phyloP scores from a whole-genome alignment of 2,329 filamentous ascomycete species.

The Periconia sp. region DNA sequence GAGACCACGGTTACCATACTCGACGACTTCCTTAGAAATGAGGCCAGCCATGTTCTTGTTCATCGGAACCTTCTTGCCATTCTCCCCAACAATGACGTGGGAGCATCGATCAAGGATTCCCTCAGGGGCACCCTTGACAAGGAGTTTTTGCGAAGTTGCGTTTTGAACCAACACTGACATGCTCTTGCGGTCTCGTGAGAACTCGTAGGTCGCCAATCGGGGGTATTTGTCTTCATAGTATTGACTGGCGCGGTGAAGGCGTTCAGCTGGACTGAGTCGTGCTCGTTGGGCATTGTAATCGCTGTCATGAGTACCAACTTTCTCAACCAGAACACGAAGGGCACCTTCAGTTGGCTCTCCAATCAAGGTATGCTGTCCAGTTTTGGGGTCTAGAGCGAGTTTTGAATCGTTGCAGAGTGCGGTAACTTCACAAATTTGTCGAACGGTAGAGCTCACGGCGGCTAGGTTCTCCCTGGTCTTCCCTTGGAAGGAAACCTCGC shows the following conservation, averaged over 20 bases:
- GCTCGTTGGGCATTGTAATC: conserved; percentile 60
- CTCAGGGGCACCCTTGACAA: conserved; percentile 97
- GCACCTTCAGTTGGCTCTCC: conserved; percentile 97
- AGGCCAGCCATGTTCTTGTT: conserved; percentile 71
- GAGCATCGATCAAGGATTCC: conserved; percentile 92
- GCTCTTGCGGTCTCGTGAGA: conserved; percentile 96
- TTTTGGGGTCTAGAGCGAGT: conserved; percentile 80
- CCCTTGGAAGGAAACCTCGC: conserved; percentile 72
- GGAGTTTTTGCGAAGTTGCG: conserved; percentile 74
- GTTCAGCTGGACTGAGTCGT: conserved; percentile 60
- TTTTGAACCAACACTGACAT: conserved; percentile 93
- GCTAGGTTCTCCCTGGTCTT: conserved; percentile 72
- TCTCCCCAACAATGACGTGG: conserved; percentile 75
- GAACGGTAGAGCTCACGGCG: conserved; percentile 75
- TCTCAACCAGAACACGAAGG: conserved; percentile 87
- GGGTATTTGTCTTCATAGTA: conserved; percentile 80
- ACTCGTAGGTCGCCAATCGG: conserved; percentile 88
- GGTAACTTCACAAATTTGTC: conserved; percentile 74
- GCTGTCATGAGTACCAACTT: conserved; percentile 82
- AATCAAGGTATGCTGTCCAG: conserved; percentile 76
- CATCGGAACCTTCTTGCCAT: conserved; percentile 78
- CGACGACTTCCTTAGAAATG: conserved; percentile 78
- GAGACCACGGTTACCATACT: conserved; percentile 90
- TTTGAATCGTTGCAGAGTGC: conserved; percentile 88
- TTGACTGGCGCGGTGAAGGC: conserved; percentile 80